Percentiles rank a stretch among this genome's conserved stretches.
Evolutionary conservation across 257 asterid species (phyloP).

Genomic region (Lavandula angustifolia): DNA sequence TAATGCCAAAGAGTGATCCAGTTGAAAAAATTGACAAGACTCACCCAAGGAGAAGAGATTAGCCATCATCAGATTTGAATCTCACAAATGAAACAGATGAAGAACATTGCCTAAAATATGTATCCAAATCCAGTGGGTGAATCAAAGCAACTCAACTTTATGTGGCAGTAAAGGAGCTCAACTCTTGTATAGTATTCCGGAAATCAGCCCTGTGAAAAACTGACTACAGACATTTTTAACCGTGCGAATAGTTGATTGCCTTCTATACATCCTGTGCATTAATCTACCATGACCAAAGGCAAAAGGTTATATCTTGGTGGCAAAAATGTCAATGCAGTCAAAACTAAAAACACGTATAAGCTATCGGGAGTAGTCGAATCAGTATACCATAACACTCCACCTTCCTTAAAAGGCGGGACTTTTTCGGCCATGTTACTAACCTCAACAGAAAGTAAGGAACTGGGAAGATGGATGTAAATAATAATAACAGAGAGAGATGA

Average conservation of each 20-base stretch:
- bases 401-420: conserved; percentile 89
- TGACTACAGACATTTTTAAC: conserved; percentile 75
- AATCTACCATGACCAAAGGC: conserved; percentile 51
- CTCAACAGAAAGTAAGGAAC: conserved; percentile 48
- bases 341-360: conserved; percentile 71
- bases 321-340: conserved; percentile 92
- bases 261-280: conserved; percentile 93
- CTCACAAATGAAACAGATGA: no score
- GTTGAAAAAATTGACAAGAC: no score
- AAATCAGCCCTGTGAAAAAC: conserved; percentile 73
- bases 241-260: conserved; percentile 65
- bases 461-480: no score
- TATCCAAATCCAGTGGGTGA: no score
- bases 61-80: conserved; percentile 29
- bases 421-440: conserved; percentile 73
- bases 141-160: no score
- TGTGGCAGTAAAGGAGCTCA: no score
- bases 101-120: no score
- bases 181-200: no score
- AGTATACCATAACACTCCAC: conserved; percentile 85
- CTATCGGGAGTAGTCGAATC: conserved; percentile 89
- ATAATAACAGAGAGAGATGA: conserved; percentile 1
- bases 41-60: conserved; percentile 79
- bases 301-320: conserved; percentile 28
- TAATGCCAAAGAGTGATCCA: no score